Conservation (phyloP, 2,329 filamentous ascomycete genomes). For the Diatrype stigma region DNA sequence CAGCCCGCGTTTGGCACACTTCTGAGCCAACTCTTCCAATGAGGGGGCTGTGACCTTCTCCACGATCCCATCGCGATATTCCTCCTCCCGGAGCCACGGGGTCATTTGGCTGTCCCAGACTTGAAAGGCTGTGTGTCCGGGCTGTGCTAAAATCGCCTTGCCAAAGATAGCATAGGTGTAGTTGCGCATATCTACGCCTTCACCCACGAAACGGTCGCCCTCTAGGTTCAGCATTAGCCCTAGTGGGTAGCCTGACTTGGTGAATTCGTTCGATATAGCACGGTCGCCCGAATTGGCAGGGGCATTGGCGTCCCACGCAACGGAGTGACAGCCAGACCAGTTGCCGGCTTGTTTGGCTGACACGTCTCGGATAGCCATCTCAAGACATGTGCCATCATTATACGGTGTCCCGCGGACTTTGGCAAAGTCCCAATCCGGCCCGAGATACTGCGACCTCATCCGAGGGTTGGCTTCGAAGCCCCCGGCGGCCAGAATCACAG, state of each 20-base stretch:
- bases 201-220: slow-evolving; percentile 61
- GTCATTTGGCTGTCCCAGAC: slow-evolving; percentile 55
- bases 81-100: slow-evolving; percentile 54
- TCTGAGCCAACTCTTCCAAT: slow-evolving; percentile 52
- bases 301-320: slow-evolving; percentile 62
- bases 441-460: slow-evolving; percentile 49
- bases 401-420: slow-evolving; percentile 59
- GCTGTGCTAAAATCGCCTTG: slow-evolving; percentile 55
- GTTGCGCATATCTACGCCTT: slow-evolving; percentile 61
- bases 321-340: slow-evolving; percentile 62
- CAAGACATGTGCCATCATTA: slow-evolving; percentile 57
- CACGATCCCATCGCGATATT: slow-evolving; percentile 57
- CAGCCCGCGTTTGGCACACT: slow-evolving; percentile 44
- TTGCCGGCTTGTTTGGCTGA: slow-evolving; percentile 50
- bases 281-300: slow-evolving; percentile 51
- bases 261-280: slow-evolving; percentile 60
- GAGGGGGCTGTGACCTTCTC: slow-evolving; percentile 45
- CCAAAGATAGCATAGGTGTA: slow-evolving; percentile 67
- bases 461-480: slow-evolving; percentile 60
- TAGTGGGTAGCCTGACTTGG: slow-evolving; percentile 65
- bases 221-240: slow-evolving; percentile 60
- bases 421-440: slow-evolving; percentile 59
- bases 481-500: slow-evolving; percentile 53
- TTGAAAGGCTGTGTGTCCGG: slow-evolving; percentile 57
- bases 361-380: slow-evolving; percentile 47